Evolutionary conservation across 495 filamentous ascomycete species (phyloP).

Genomic region (Friedmanniomyces simplex): DNA sequence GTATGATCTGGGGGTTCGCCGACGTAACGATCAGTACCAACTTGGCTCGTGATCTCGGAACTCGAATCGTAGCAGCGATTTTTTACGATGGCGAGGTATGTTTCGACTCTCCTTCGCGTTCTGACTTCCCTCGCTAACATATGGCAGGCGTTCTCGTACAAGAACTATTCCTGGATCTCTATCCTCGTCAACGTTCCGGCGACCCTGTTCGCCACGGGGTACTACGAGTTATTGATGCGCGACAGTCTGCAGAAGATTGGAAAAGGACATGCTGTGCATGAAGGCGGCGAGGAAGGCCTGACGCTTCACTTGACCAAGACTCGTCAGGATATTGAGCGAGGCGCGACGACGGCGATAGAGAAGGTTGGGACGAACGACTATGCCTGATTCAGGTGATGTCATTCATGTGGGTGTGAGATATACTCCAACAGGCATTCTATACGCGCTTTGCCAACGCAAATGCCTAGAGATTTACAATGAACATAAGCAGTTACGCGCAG

Average conservation of each 20-base stretch:
- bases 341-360: constrained; percentile 1
- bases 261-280: constrained; percentile 38
- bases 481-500: too few relatives aligned
- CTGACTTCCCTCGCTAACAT: neutral
- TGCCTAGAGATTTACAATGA: too few relatives aligned
- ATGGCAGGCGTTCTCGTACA: constrained; percentile 30
- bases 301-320: constrained; percentile 38
- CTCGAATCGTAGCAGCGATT: constrained; percentile 45
- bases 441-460: too few relatives aligned
- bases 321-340: constrained; percentile 16
- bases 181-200: constrained; percentile 44
- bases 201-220: constrained; percentile 40
- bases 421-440: too few relatives aligned
- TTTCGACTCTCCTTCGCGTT: constrained; percentile 12
- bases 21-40: constrained; percentile 42
- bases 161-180: constrained; percentile 39
- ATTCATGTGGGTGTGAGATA: too few relatives aligned
- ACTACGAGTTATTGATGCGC: constrained; percentile 43
- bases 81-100: constrained; percentile 43
- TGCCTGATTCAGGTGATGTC: too few relatives aligned
- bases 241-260: constrained; percentile 41
- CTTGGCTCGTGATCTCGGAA: constrained; percentile 42
- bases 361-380: neutral
- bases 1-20: constrained; percentile 40
- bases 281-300: constrained; percentile 41